phyloP scores from a whole-genome alignment of 225 moss, liverwort and hornwort species.

The Marchantia paleacea region DNA sequence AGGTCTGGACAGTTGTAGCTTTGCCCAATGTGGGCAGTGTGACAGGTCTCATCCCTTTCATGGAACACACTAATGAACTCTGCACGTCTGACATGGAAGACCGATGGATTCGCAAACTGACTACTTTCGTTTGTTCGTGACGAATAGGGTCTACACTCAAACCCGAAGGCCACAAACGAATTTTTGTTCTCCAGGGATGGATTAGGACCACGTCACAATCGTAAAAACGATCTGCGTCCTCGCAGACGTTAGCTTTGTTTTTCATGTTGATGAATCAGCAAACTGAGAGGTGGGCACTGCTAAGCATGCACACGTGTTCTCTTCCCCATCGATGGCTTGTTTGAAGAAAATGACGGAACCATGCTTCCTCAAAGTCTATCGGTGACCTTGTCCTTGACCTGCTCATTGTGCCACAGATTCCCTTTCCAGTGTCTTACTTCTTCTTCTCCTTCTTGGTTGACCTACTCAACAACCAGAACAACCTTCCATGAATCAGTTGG shows the following conservation, averaged over 20 bases:
- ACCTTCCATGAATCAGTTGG: constrained; percentile 1
- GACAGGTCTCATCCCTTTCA: constrained; percentile 1
- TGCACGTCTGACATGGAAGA: not conserved
- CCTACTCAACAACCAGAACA: constrained; percentile 3
- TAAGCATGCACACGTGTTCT: not conserved
- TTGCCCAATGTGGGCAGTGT: not conserved
- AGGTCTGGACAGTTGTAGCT: not conserved
- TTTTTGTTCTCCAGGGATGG: constrained; percentile 1
- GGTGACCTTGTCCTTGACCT: not conserved
- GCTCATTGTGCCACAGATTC: not conserved
- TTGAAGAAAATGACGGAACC: not conserved
- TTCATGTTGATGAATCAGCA: not conserved
- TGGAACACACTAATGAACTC: not conserved
- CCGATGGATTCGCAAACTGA: not conserved
- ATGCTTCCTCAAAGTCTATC: too few species aligned
- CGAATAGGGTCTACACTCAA: not conserved
- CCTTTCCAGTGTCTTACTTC: not conserved
- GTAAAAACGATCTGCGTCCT: not conserved
- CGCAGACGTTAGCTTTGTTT: not conserved
- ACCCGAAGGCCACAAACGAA: not conserved
- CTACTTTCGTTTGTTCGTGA: not conserved
- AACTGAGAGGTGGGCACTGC: not conserved
- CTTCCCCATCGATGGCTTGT: not conserved
- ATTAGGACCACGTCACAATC: not conserved
- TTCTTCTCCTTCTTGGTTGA: not conserved